Percentiles rank a stretch among this genome's conserved stretches.
These are phyloP conservation scores for Mrakia hoshinonis DNA, from an alignment of 768 basidiomycete species.

Conservation along the genomic window DNA sequence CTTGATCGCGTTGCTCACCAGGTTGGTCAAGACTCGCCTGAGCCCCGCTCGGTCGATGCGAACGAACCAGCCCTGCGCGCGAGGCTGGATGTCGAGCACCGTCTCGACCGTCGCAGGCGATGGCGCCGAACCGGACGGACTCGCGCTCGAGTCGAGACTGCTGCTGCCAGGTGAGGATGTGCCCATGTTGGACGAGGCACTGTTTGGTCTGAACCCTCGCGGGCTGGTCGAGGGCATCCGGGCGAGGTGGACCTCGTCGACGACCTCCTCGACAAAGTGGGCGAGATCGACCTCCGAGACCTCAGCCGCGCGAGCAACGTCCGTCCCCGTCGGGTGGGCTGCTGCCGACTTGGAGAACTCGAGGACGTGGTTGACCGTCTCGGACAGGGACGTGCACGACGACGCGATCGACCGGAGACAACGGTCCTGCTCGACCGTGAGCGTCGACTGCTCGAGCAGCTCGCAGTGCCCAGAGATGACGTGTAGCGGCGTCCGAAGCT, in stretches of 20 bases:
- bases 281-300: neutral
- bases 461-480: constrained; percentile 3
- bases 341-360: neutral
- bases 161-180: neutral
- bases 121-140: neutral
- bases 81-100: neutral
- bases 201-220: neutral
- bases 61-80: neutral
- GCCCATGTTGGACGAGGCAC: too few species aligned
- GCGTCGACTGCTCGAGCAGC: neutral
- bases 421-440: neutral
- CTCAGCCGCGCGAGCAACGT: neutral
- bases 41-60: neutral
- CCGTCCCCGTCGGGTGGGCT: neutral
- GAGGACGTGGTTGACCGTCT: constrained; percentile 9
- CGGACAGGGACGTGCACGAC: neutral
- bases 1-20: neutral
- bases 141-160: neutral
- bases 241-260: neutral
- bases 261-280: neutral
- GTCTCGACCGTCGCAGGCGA: neutral
- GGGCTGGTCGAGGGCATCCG: neutral
- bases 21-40: neutral
- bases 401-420: neutral
- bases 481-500: neutral